phyloP scores from a whole-genome alignment of 2,329 filamentous ascomycete species.

The Tolypocladium sp. region DNA sequence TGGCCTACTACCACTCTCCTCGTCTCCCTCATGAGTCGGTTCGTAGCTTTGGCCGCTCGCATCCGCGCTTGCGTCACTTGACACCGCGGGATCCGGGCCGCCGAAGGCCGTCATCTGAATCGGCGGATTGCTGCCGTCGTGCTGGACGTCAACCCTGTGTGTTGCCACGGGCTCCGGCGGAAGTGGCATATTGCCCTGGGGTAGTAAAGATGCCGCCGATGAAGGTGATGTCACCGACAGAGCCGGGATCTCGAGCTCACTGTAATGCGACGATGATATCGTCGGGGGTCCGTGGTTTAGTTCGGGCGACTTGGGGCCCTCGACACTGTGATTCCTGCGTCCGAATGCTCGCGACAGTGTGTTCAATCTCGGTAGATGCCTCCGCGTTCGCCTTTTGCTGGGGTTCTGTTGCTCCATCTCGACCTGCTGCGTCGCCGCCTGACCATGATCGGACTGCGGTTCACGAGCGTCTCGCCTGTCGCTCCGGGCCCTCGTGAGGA shows the following conservation, averaged over 20 bases:
- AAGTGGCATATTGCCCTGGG: background rate
- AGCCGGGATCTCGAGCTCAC: background rate
- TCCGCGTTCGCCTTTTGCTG: background rate
- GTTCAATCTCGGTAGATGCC: background rate
- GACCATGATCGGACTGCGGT: background rate
- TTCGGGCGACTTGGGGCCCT: conserved; percentile 39
- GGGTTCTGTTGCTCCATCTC: background rate
- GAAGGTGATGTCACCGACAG: background rate
- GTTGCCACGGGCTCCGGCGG: conserved; percentile 8
- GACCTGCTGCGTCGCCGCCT: background rate
- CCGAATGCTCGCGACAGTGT: conserved; percentile 10
- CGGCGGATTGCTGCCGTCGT: background rate
- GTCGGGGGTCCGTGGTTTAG: conserved; percentile 3
- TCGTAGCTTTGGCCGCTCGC: background rate
- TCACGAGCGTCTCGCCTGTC: conserved; percentile 11
- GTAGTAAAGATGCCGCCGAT: background rate
- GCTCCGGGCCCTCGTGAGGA: conserved; percentile 19
- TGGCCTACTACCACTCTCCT: conserved; percentile 5
- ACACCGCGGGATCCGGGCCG: background rate
- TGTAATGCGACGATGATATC: background rate
- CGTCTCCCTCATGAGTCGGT: background rate
- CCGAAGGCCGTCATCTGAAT: background rate
- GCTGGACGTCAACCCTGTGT: background rate
- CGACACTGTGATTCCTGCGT: conserved; percentile 4
- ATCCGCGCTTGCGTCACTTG: background rate